These are phyloP conservation scores for Macrotyloma uniflorum DNA, from an alignment of 306 rosid genomes.

Conservation along the genomic window DNA sequence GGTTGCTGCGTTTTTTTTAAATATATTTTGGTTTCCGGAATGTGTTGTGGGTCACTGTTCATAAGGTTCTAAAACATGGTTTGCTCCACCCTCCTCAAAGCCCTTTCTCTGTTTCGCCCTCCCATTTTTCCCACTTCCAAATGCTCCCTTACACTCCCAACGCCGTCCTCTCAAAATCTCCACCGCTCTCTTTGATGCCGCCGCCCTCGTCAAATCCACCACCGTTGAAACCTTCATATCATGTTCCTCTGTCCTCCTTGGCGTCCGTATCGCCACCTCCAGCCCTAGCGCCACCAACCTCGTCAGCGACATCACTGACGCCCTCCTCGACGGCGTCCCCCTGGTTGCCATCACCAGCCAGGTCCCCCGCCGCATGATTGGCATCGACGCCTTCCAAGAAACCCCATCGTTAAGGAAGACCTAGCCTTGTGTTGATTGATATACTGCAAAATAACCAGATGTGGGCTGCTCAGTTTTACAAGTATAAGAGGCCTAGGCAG, in stretches of 20 bases:
- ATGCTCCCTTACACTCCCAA: too few species aligned
- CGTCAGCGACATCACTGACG: conserved; percentile 81
- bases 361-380: conserved; percentile 88
- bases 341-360: conserved; percentile 82
- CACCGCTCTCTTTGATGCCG: conserved; percentile 38
- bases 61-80: too few species aligned
- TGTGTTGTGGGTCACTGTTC: too few species aligned
- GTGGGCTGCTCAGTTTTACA: conserved; percentile 93
- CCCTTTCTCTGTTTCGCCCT: too few species aligned
- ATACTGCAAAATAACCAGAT: conserved; percentile 80
- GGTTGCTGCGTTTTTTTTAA: too few species aligned
- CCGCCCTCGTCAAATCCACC: neutral
- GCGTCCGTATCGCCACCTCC: conserved; percentile 76
- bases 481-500: conserved; percentile 64
- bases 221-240: conserved; percentile 30
- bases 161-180: conserved; percentile 44
- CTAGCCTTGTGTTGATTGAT: conserved; percentile 83
- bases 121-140: too few species aligned
- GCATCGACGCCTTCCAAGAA: conserved; percentile 90
- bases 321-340: conserved; percentile 79
- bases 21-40: too few species aligned
- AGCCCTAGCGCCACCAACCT: too few species aligned
- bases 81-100: too few species aligned
- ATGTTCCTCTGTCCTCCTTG: conserved; percentile 69
- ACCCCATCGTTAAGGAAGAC: conserved; percentile 94